phyloP scores from a whole-genome alignment of 208 protist genomes.

The Strigomonas oncopelti region DNA sequence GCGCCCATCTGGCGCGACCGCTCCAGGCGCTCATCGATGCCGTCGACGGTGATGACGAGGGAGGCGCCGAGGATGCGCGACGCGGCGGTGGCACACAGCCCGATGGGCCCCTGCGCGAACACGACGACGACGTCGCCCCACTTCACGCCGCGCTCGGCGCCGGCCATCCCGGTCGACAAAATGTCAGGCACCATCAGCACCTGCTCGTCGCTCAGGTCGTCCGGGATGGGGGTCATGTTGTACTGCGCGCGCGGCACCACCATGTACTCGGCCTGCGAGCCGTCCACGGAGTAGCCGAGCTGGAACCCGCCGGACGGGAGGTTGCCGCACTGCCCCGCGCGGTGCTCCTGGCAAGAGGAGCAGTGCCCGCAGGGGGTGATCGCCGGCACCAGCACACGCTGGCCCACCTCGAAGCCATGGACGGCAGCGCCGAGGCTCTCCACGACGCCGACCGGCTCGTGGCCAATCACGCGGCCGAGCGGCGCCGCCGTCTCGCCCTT shows the following conservation, averaged over 20 bases:
- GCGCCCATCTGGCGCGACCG: constrained; percentile 26
- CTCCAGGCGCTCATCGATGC: constrained; percentile 22
- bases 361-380: constrained; percentile 30
- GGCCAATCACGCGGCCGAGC: constrained; percentile 26
- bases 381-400: constrained; percentile 24
- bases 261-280: constrained; percentile 35
- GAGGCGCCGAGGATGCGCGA: constrained; percentile 29
- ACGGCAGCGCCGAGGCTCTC: constrained; percentile 28
- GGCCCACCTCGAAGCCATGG: constrained; percentile 23
- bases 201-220: constrained; percentile 28
- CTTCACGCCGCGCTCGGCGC: constrained; percentile 24
- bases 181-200: constrained; percentile 35
- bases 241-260: constrained; percentile 20
- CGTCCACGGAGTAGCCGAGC: constrained; percentile 29
- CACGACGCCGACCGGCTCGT: constrained; percentile 30
- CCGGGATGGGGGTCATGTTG: constrained; percentile 23
- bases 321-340: constrained; percentile 24
- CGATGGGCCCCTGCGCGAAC: constrained; percentile 33
- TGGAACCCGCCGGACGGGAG: constrained; percentile 17
- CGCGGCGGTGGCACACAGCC: constrained; percentile 24
- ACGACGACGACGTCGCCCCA: constrained; percentile 30
- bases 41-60: constrained; percentile 24
- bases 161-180: constrained; percentile 25
- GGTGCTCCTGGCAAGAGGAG: constrained; percentile 23
- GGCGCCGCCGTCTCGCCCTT: constrained; percentile 25